These are phyloP conservation scores for Chlorencoelia australis DNA, from an alignment of 2,329 filamentous ascomycete species.

Conservation along the genomic window DNA sequence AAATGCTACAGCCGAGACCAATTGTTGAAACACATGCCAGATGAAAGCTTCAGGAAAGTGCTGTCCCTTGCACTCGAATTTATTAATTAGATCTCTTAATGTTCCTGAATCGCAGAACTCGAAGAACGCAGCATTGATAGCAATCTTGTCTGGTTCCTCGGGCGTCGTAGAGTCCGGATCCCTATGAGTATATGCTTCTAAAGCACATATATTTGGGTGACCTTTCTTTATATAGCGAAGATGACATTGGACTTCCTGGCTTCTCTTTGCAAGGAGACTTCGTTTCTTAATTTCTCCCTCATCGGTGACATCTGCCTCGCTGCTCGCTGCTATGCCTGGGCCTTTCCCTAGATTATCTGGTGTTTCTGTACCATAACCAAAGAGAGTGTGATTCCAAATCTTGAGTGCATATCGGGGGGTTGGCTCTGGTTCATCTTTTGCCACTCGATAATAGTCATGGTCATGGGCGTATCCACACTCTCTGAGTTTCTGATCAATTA, in stretches of 20 bases:
- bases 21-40: not conserved
- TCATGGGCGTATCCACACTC: no score
- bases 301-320: not conserved
- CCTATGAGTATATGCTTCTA: slow-evolving; percentile 2
- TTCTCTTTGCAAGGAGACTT: slow-evolving; percentile 1
- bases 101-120: slow-evolving; percentile 1
- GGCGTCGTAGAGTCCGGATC: no score
- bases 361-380: no score
- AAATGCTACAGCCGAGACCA: slow-evolving; percentile 1
- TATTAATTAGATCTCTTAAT: not conserved
- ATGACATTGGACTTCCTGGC: not conserved
- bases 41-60: not conserved
- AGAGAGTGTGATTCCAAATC: no score
- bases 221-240: slow-evolving; percentile 1
- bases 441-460: no score
- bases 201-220: not conserved
- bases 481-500: no score
- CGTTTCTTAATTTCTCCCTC: not conserved
- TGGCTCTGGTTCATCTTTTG: no score
- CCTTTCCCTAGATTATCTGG: no score
- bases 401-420: no score
- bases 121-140: slow-evolving; percentile 1
- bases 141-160: no score
- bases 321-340: not conserved
- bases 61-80: rapidly evolving